These are phyloP conservation scores for Stephania yunnanensis DNA, from an alignment of 164 flowering plant genomes.

Conservation along the genomic window DNA sequence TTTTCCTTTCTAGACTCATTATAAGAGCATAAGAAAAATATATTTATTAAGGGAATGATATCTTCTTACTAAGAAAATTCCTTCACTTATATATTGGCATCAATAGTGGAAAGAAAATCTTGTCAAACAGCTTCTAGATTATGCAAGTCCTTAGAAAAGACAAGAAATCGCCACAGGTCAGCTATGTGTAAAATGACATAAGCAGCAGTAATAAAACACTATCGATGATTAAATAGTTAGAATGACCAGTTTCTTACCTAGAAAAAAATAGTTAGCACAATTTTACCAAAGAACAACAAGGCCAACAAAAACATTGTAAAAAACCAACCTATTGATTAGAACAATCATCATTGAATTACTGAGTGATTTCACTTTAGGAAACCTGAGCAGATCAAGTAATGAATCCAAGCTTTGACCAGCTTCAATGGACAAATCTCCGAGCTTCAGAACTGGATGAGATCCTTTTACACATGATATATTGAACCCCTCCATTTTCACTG, in stretches of 20 bases:
- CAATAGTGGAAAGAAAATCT: no score
- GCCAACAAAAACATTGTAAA: not conserved
- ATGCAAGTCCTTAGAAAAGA: no score
- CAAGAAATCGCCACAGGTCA: not conserved
- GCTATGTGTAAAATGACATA: not conserved
- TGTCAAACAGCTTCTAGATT: no score
- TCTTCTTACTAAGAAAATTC: no score
- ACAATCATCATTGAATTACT: slow-evolving; percentile 58
- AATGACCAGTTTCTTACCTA: no score
- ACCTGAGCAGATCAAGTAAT: slow-evolving; percentile 86
- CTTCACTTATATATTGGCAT: no score
- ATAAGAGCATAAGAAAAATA: no score
- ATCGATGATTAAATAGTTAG: not conserved
- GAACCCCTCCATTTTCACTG: slow-evolving; percentile 49
- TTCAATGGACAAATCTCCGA: slow-evolving; percentile 76
- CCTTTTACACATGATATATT: slow-evolving; percentile 86
- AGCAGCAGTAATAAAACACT: no score
- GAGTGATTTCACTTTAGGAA: slow-evolving; percentile 61
- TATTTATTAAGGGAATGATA: no score
- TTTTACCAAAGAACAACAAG: not conserved
- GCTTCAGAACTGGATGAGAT: slow-evolving; percentile 79
- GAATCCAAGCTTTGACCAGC: slow-evolving; percentile 76
- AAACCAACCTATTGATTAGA: slow-evolving; percentile 65
- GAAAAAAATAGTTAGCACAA: not conserved
- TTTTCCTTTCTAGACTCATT: no score